phyloP scores from a whole-genome alignment of 2,329 filamentous ascomycete species.

The Arachnomyces sp. region DNA sequence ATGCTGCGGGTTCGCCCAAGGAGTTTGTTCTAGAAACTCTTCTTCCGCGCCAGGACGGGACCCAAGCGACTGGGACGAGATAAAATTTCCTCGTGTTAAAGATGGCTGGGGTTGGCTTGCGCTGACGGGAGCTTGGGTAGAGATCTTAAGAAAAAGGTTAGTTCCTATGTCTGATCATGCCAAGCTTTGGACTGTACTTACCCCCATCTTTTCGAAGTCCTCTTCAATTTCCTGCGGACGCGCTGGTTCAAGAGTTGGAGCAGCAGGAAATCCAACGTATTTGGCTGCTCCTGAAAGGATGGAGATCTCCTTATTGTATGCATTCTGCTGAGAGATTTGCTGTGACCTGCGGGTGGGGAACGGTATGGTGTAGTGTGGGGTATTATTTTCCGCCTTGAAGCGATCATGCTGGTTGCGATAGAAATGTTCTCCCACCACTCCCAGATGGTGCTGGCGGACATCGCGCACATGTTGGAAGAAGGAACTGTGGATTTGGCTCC shows the following conservation, averaged over 20 bases:
- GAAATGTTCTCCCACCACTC: constrained; percentile 77
- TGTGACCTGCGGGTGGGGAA: constrained; percentile 70
- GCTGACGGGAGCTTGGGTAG: background rate
- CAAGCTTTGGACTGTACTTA: constrained; percentile 40
- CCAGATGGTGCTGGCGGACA: constrained; percentile 68
- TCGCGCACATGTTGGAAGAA: constrained; percentile 83
- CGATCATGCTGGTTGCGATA: constrained; percentile 88
- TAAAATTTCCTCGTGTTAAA: constrained; percentile 17
- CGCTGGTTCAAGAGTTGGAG: constrained; percentile 71
- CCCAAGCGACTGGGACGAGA: too few species aligned
- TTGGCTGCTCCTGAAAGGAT: constrained; percentile 85
- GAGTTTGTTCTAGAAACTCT: constrained; percentile 79
- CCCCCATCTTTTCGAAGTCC: constrained; percentile 81
- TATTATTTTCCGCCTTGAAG: constrained; percentile 65
- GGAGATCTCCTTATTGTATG: constrained; percentile 92
- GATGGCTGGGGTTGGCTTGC: constrained; percentile 12
- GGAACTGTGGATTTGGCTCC: constrained; percentile 79
- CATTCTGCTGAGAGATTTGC: constrained; percentile 73
- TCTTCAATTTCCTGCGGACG: constrained; percentile 68
- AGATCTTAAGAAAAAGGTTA: background rate
- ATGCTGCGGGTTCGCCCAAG: constrained; percentile 86
- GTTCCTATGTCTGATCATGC: constrained; percentile 2
- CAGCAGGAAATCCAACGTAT: constrained; percentile 91
- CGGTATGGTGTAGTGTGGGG: constrained; percentile 71
- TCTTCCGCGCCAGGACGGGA: constrained; percentile 58